A percentile compares a stretch with the other conserved stretches of the same genome.
Conservation (phyloP, 2,329 filamentous ascomycete species). For the Paecilomyces fulvus region DNA sequence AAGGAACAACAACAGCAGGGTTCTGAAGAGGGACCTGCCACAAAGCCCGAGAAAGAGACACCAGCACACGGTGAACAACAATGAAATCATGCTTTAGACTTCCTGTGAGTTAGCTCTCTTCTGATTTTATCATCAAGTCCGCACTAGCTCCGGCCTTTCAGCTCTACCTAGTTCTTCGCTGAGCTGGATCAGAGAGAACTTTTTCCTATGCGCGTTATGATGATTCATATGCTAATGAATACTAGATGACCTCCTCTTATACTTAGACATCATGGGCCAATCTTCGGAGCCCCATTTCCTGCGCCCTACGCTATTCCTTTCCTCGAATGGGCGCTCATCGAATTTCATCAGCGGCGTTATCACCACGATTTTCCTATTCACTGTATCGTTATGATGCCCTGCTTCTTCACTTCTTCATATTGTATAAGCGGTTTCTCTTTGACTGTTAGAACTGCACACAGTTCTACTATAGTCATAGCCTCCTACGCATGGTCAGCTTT, state of each 20-base stretch:
- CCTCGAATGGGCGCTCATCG: background rate
- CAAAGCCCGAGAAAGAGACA: conserved; percentile 11
- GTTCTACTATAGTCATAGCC: background rate
- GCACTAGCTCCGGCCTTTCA: background rate
- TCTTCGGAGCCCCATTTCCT: too few species aligned
- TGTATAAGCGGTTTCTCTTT: background rate
- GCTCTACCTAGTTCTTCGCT: background rate
- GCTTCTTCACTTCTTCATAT: background rate
- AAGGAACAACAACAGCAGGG: conserved; percentile 12
- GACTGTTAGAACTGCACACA: background rate
- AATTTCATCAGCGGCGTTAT: background rate
- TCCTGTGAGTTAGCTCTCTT: background rate
- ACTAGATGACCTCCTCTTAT: conserved; percentile 6
- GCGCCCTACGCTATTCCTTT: too few species aligned
- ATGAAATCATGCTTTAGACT: conserved; percentile 4
- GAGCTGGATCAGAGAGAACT: background rate
- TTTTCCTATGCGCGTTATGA: background rate
- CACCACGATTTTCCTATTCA: background rate
- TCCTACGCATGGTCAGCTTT: background rate
- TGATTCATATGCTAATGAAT: conserved; percentile 1
- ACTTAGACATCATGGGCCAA: background rate
- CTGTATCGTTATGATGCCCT: background rate
- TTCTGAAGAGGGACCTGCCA: conserved; percentile 14
- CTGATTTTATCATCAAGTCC: background rate
- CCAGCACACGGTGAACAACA: conserved; percentile 1